These are phyloP conservation scores for Fusarium brachygibbosum DNA, from an alignment of 2,329 filamentous ascomycete genomes.

Conservation along the genomic window DNA sequence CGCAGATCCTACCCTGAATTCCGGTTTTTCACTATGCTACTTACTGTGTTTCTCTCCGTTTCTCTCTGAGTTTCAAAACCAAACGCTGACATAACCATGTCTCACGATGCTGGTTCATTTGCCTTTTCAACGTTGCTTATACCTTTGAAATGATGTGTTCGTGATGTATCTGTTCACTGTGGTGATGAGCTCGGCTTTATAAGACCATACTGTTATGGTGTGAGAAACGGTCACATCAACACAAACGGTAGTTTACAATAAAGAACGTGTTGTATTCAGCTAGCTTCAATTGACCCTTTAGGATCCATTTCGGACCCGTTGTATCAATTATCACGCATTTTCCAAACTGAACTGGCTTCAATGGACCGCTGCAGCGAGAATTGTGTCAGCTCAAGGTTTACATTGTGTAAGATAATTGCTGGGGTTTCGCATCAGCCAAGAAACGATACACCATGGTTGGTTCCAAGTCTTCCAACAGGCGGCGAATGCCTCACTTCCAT, in stretches of 20 bases:
- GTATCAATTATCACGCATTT: constrained; percentile 40
- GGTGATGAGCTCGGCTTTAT: neutral
- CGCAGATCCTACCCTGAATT: constrained; percentile 46
- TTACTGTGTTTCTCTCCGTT: constrained; percentile 3
- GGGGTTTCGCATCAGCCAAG: constrained; percentile 42
- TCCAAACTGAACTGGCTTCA: constrained; percentile 11
- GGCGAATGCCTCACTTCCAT: constrained; percentile 20
- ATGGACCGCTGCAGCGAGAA: constrained; percentile 27
- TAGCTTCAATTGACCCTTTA: constrained; percentile 27
- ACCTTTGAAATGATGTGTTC: constrained; percentile 28
- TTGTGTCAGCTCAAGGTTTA: constrained; percentile 44
- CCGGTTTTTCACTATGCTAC: constrained; percentile 29
- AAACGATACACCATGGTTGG: constrained; percentile 32
- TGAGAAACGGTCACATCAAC: constrained; percentile 18
- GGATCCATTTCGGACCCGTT: constrained; percentile 18
- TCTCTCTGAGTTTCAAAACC: constrained; percentile 5
- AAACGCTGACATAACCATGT: constrained; percentile 7
- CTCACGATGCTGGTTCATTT: constrained; percentile 4
- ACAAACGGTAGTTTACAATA: constrained; percentile 27
- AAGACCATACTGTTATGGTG: neutral
- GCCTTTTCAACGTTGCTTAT: neutral
- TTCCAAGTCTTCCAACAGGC: constrained; percentile 19
- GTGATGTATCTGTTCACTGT: constrained; percentile 26
- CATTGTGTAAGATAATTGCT: constrained; percentile 45
- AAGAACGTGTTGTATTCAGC: constrained; percentile 17